These are phyloP conservation scores for Bertia moriformis DNA, from an alignment of 2,329 filamentous ascomycete genomes.

Conservation along the genomic window DNA sequence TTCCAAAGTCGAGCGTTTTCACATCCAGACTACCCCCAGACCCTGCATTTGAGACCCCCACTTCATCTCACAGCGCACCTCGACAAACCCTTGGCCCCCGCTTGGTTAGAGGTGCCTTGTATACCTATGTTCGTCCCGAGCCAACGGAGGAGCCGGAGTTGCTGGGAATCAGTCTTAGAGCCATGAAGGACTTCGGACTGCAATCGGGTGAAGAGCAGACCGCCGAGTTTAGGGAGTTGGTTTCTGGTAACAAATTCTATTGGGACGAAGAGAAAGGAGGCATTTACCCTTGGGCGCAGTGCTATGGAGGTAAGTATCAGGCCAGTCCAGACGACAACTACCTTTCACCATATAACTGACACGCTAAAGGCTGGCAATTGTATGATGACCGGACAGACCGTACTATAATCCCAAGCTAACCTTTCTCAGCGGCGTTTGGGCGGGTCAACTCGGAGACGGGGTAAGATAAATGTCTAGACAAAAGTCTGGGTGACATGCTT, in stretches of 20 bases:
- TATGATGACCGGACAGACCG: neutral
- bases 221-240: conserved; percentile 13
- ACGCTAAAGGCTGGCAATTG: conserved; percentile 1
- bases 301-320: conserved; percentile 74
- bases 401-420: neutral
- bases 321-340: too few species aligned
- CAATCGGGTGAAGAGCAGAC: conserved; percentile 69
- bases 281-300: conserved; percentile 95
- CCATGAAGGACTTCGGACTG: conserved; percentile 70
- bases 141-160: conserved; percentile 36
- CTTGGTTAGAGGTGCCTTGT: conserved; percentile 45
- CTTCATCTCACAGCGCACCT: conserved; percentile 39
- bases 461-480: neutral
- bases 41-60: conserved; percentile 39
- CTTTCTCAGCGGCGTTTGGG: conserved; percentile 71
- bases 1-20: conserved; percentile 48
- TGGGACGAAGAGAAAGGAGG: conserved; percentile 42
- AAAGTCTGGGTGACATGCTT: conserved; percentile 42
- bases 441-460: conserved; percentile 87
- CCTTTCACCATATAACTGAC: too few species aligned
- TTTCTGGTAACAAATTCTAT: neutral
- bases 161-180: conserved; percentile 42
- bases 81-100: conserved; percentile 42
- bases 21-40: conserved; percentile 45
- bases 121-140: conserved; percentile 49